Evolutionary conservation across 75 land plant species (phyloP), one percentile per base, ranked within the genome.

Genomic region (Cunninghamia lanceolata): DNA sequence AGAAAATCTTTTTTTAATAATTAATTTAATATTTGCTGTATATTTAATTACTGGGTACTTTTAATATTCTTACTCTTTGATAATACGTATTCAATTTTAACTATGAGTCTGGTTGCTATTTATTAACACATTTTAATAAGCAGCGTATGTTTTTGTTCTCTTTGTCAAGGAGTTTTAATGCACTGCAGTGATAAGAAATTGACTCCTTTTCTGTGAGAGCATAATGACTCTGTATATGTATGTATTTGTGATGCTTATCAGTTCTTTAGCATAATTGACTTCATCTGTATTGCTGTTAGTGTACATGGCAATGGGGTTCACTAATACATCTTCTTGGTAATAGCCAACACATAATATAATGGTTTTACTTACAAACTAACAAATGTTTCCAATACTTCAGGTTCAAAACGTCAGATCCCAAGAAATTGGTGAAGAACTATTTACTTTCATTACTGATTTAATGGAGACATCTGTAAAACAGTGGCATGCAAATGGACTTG

Each of bases 401-500:
- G 86, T 88, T 52, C 87, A 87, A 56, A 94, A 91, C 68, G 84
- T 90, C 68, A 89, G 86, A 85, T 66, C 87, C 85, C 90, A 89
- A 84, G 96, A 88, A 78, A 82, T 15, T 68, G 86, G 88, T 46
- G 89, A 92, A 77, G 92, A 93, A 4, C 52, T 92, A 1, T 94
- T 92, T 87, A 86, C 88, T 84, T 97, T 97, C 56, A 82, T 92
- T 80, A 94, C 93, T 66, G 91, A 94, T 42, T 88, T 90, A 5
- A 90, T 97, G 87, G 98, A 97, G 82, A 71, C 90, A 34, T 89
- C 96, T 74, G 87, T 95, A 82, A 96, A 93, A 85, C 87, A 90
- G 35, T 97, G 99, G 98, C 96, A 91, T 93, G 94, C 91, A 84
- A 93, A 93, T 80, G 93, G 93, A 40, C 95, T 96, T 39, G 91